A percentile compares a stretch with the other conserved stretches of the same genome.
Conservation (phyloP, 495 filamentous ascomycete species). For the Penicillium pancosmium region DNA sequence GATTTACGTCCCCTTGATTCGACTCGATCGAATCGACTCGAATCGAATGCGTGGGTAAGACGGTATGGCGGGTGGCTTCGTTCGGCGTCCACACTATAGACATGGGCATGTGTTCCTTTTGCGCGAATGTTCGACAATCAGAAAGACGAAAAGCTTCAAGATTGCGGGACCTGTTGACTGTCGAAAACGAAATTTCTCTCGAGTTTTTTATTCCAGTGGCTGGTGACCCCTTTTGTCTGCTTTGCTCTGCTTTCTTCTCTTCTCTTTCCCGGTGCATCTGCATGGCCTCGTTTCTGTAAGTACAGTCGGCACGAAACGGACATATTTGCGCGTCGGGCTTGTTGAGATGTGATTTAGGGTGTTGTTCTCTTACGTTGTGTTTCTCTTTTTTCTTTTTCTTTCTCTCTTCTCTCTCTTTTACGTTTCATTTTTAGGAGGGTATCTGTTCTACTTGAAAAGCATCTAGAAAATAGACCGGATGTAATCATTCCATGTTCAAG, state of each 20-base stretch:
- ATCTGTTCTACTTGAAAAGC: constrained; percentile 29
- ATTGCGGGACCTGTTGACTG: constrained; percentile 33
- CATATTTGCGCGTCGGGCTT: constrained; percentile 28
- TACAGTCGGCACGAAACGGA: constrained; percentile 32
- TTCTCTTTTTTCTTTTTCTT: constrained; percentile 3
- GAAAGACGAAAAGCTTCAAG: constrained; percentile 27
- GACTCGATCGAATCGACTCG: too few relatives aligned
- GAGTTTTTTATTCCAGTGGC: neutral
- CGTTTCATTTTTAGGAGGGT: constrained; percentile 15
- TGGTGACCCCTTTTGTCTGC: constrained; percentile 16
- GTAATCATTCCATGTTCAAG: constrained; percentile 5
- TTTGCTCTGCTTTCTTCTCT: constrained; percentile 14
- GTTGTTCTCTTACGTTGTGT: constrained; percentile 9
- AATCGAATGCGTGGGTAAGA: constrained; percentile 35
- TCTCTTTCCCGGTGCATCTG: constrained; percentile 30
- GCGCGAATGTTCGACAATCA: constrained; percentile 28
- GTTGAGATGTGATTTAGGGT: constrained; percentile 31
- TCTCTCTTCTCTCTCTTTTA: neutral
- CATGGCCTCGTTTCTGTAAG: constrained; percentile 32
- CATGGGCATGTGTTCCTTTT: constrained; percentile 48
- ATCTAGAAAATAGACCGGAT: constrained; percentile 33
- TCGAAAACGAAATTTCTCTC: constrained; percentile 25
- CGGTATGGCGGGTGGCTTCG: constrained; percentile 45
- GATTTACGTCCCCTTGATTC: neutral
- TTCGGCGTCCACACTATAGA: constrained; percentile 52